Percentiles rank a stretch among this genome's conserved stretches.
Evolutionary conservation across 495 filamentous ascomycete genomes (phyloP).

Genomic region (Aspergillus ostianus): DNA sequence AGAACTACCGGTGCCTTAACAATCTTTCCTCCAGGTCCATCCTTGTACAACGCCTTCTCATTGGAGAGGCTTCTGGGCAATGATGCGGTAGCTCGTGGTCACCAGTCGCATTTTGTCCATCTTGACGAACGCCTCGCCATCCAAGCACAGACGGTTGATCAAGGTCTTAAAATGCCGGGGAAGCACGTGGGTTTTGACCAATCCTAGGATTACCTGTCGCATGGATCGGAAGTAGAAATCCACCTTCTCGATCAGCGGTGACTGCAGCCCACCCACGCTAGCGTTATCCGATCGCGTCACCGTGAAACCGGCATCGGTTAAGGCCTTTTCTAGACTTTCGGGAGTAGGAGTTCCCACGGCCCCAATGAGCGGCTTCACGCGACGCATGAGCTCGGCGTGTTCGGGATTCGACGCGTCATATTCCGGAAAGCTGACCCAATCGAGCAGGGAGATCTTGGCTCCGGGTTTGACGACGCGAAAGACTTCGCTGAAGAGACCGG

Average conservation of each 20-base stretch:
- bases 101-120: conserved; percentile 61
- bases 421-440: conserved; percentile 58
- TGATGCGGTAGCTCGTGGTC: conserved; percentile 60
- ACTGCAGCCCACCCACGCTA: conserved; percentile 56
- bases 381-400: conserved; percentile 57
- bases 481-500: conserved; percentile 52
- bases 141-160: conserved; percentile 60
- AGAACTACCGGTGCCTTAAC: background rate
- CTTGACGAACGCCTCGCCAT: conserved; percentile 61
- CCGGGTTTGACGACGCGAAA: conserved; percentile 58
- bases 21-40: conserved; percentile 4
- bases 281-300: conserved; percentile 56
- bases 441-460: conserved; percentile 53
- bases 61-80: conserved; percentile 54
- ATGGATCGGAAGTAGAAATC: conserved; percentile 60
- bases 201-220: conserved; percentile 50
- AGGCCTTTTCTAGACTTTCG: conserved; percentile 48
- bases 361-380: conserved; percentile 62
- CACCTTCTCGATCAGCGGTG: conserved; percentile 59
- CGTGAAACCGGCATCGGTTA: conserved; percentile 52
- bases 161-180: conserved; percentile 62
- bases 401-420: conserved; percentile 54
- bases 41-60: background rate
- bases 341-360: conserved; percentile 63
- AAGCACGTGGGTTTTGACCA: conserved; percentile 52